Base-by-base conservation (phyloP, 2,329 filamentous ascomycete genomes). In the Amylocarpus encephaloides region DNA sequence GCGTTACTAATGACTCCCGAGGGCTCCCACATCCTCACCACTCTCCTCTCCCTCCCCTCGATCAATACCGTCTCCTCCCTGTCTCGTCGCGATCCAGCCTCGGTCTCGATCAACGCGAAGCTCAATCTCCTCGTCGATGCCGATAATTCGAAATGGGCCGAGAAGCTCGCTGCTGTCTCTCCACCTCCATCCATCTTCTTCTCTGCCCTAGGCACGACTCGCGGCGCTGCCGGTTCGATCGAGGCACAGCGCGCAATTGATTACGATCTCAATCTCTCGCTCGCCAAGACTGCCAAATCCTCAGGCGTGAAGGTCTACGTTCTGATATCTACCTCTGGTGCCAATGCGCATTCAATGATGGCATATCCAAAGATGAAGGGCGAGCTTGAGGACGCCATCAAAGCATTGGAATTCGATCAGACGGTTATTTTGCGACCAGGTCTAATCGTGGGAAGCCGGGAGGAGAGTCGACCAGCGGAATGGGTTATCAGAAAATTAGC, bases 221-320 rank as follows among this genome's bases (percentile, higher is more conserved):
- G 82, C 43, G 85, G 74, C 0, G 75, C 76, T 11, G 90, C 89
- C 0, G 91, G 91, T 54, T 76, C 85, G 50, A 71, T 95, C 57
- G 84, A 82, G 26, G 82, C 83, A 54, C 92, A 96, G 70, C 86
- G 88, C 71, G 86, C 87, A 64, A 87, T 96, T 57, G 92, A 96
- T 71, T 80, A 90, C 65, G 89, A 93, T 64, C 74, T 95, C 40
- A 95, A 95, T 68, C 68, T 94, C 43, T 83, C 85, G 57, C 75
- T 95, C 19, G 90, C 88, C 3, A 77, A 78, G 53, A 82, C 85
- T 0, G 88, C 91, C 39, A 88, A 85, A 64, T 77, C 76, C 3
- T 80, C 83, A 1, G 88, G 88, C 33, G 78, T 80, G 10, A 80
- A 80, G 58, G 85, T 84, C n/a, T 66, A 64, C 46, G 83, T 96